Evolutionary conservation across 2,329 filamentous ascomycete genomes (phyloP), one percentile per base, ranked within the genome.

Genomic region (Sordariomycetes sp.): DNA sequence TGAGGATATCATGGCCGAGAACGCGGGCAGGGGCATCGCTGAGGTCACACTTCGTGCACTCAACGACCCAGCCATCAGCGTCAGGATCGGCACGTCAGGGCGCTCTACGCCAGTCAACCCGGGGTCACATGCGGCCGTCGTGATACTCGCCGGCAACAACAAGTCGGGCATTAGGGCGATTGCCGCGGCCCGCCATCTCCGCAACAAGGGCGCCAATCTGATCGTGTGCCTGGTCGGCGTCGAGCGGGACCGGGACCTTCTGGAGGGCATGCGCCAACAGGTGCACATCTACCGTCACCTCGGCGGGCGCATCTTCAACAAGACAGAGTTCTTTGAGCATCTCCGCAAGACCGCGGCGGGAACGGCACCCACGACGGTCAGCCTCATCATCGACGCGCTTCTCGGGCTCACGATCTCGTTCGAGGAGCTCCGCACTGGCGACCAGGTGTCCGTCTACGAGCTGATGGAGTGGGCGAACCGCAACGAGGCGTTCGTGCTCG

Each of bases 61-160:
- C 53, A 78, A 77, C 1, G 82, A 85, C 62, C 82, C 77, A 60
- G 85, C 78, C 55, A 81, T 79, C 67, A 83, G 75, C 70, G 78
- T 79, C 53, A 81, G 74, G 12, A 70, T 79, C 22, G 75, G 74
- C 53, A 78, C 68, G 54, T 76, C 68, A 10, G 67, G 66, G 51
- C 64, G 66, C 1, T 66, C 67, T 5, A 59, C 59, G 8, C 64
- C 66, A 20, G 63, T 60, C 16, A 60, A 62, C 66, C 10, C 65
- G 64, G 40, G 59, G 67, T 48, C 68, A 60, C 60, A 70, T 51
- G 70, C 71, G 4, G 76, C 78, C 0, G 74, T 84, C 35, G 84
- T 96, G 24, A 83, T 97, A 7, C 78, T 97, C n/a, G 92, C 90
- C 0, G 93, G 94, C n/a, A 97, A 97, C 70, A 93, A 96, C 71